Evolutionary conservation across 2,329 filamentous ascomycete species (phyloP), one percentile per base, ranked within the genome.

Genomic region (Beauveria australis): DNA sequence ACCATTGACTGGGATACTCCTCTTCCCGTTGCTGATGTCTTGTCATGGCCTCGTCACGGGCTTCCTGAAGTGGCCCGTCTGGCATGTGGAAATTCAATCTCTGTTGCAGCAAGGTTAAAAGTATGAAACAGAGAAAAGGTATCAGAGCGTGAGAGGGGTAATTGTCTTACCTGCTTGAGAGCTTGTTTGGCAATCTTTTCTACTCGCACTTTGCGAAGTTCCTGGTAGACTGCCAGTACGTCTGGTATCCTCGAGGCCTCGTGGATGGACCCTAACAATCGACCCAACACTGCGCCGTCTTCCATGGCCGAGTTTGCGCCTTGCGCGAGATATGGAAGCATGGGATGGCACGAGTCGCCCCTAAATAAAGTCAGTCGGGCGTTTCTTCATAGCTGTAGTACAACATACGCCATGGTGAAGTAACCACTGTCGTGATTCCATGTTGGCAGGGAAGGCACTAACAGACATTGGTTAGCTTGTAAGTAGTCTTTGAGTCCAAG

Each of bases 241-340:
- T 75, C 72, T 0, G 76, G 75, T 1, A 85, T 61, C 30, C 81
- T 75, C 0, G 78, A 73, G 52, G 75, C 78, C 0, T 69, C 70
- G 40, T 74, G 71, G 10, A 87, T 73, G 3, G 78, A 74, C 0
- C 79, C 79, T 0, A 89, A 72, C 1, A 89, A 66, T 1, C 78
- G 74, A 0, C 86, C 87, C 0, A 89, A 72, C 0, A 87, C 84
- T 0, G 86, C 85, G 0, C 86, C 87, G 58, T 90, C 87, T 67
- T 90, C 87, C 1, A 90, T 75, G 0, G 83, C 81, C 0, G 81
- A 85, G 67, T 88, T 88, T 16, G 87, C 87, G 0, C 87, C 86
- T 70, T 85, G 87, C 0, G 83, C 86, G 30, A 85, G 75, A 64
- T 84, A 82, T 3, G 83, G 84, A 2, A 87, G 72, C 83, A 86